phyloP scores from a whole-genome alignment of 192 early-diverging fungal species.

The Chytriomyces confervae region DNA sequence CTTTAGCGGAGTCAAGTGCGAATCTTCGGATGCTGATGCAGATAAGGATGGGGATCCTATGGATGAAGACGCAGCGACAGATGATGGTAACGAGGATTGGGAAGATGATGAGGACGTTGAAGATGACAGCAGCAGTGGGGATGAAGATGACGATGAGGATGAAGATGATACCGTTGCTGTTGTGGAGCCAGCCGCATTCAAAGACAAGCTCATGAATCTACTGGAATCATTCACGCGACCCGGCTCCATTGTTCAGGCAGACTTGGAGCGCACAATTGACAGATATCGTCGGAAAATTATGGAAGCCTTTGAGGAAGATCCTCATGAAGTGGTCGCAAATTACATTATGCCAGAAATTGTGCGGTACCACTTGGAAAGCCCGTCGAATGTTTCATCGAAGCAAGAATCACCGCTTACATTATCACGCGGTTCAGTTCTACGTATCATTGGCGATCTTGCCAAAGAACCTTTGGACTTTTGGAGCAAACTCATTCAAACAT shows the following conservation, averaged over 20 bases:
- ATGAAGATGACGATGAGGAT: conserved; percentile 39
- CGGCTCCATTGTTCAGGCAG: conserved; percentile 7
- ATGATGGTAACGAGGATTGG: conserved; percentile 42
- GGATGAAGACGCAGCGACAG: conserved; percentile 30
- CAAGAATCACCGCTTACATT: conserved; percentile 5
- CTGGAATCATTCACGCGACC: conserved; percentile 35
- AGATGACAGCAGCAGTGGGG: conserved; percentile 32
- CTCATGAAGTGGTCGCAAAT: conserved; percentile 64
- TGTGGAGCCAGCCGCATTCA: conserved; percentile 68
- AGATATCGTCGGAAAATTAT: conserved; percentile 56
- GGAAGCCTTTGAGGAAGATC: conserved; percentile 69
- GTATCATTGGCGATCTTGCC: conserved; percentile 61
- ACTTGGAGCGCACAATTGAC: conserved; percentile 39
- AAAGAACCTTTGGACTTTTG: conserved; percentile 59
- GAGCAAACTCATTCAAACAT: conserved; percentile 57
- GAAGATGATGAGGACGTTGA: conserved; percentile 37
- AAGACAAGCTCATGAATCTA: conserved; percentile 35
- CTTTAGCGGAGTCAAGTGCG: conserved; percentile 68
- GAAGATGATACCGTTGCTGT: conserved; percentile 52
- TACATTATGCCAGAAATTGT: conserved; percentile 59
- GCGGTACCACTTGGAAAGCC: conserved; percentile 25
- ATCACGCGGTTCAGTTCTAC: conserved; percentile 63
- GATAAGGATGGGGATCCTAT: conserved; percentile 41
- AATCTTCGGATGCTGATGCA: conserved; percentile 12
- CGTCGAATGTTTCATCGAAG: neutral